Percentiles rank a stretch among this genome's conserved stretches.
Conservation (phyloP, 139 green algal genomes). For the Chlorella sp. region DNA sequence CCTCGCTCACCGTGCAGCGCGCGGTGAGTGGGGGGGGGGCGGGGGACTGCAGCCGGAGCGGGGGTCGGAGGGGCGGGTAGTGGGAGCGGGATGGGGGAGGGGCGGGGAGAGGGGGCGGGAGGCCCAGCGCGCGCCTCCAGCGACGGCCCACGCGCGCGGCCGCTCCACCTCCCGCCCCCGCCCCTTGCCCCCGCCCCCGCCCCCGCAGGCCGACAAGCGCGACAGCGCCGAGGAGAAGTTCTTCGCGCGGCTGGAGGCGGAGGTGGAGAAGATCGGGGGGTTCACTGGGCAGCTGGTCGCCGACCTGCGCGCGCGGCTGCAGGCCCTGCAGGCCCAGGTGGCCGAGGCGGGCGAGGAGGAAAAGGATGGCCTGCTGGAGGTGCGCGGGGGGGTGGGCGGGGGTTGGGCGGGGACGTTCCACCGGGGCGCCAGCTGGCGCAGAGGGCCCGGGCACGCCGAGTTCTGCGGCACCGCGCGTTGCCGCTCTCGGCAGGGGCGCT, state of each 20-base stretch:
- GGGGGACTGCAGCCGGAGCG: too few species aligned
- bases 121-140: too few species aligned
- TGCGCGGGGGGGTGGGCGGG: not conserved
- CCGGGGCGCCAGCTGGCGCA: not conserved
- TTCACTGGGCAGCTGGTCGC: slow-evolving; percentile 36
- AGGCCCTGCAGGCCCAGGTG: slow-evolving; percentile 31
- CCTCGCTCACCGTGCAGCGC: slow-evolving; percentile 75
- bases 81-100: too few species aligned
- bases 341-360: not conserved
- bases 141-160: too few species aligned
- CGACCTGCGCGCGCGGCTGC: slow-evolving; percentile 18
- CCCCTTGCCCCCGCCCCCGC: too few species aligned
- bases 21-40: too few species aligned
- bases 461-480: not conserved
- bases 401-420: not conserved
- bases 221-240: slow-evolving; percentile 43
- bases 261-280: slow-evolving; percentile 37
- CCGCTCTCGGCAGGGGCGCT: not conserved
- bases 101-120: too few species aligned
- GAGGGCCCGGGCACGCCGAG: not conserved
- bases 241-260: slow-evolving; percentile 34
- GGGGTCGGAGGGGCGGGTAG: too few species aligned
- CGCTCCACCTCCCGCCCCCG: too few species aligned
- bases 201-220: slow-evolving; percentile 10
- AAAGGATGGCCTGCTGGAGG: slow-evolving; percentile 24